These are phyloP conservation scores for Scutellaria baicalensis DNA, from an alignment of 257 asterid genomes.

Conservation along the genomic window DNA sequence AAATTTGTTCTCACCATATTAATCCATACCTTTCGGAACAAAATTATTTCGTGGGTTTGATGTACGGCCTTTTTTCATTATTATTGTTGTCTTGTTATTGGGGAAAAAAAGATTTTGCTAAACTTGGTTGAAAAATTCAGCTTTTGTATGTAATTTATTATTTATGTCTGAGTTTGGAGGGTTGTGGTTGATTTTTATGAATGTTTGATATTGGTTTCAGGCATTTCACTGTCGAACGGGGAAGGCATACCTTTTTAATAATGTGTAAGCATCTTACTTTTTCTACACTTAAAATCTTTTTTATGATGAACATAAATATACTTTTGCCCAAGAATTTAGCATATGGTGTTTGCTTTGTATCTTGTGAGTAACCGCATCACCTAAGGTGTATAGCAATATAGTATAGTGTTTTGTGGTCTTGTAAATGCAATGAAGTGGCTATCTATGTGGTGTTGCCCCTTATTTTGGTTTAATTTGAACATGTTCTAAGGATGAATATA, in stretches of 20 bases:
- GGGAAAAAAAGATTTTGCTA: neutral
- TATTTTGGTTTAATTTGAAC: no score
- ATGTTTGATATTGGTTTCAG: slow-evolving; percentile 30
- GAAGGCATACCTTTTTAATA: slow-evolving; percentile 75
- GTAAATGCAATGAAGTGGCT: no score
- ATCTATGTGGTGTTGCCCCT: no score
- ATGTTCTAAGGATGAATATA: no score
- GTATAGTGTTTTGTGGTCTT: neutral
- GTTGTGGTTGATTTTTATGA: neutral
- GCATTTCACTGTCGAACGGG: slow-evolving; percentile 71
- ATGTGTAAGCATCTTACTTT: slow-evolving; percentile 46
- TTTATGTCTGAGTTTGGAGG: neutral
- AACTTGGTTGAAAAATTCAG: neutral
- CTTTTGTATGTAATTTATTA: neutral
- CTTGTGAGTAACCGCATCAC: neutral
- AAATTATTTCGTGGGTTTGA: neutral
- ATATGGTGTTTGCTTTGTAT: neutral
- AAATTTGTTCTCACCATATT: neutral
- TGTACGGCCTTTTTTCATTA: neutral
- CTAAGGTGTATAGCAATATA: neutral
- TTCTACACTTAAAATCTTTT: neutral
- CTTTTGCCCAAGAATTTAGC: no score
- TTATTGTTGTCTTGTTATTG: neutral
- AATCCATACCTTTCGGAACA: neutral
- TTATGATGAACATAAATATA: neutral